Evolutionary conservation across 2,329 filamentous ascomycete species (phyloP).

Genomic region (Nothophoma quercina): DNA sequence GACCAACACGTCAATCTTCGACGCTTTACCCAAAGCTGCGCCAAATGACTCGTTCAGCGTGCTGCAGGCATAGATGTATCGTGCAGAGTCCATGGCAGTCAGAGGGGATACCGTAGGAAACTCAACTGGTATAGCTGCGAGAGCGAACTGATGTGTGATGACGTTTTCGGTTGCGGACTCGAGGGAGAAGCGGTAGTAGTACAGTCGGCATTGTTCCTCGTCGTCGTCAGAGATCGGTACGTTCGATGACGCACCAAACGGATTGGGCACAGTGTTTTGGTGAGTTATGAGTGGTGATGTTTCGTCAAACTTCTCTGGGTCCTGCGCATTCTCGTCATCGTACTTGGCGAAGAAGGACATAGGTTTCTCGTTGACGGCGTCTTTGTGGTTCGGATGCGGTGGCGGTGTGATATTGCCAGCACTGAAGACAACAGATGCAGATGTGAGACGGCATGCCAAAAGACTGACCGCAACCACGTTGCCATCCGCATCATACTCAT

Average conservation of each 20-base stretch:
- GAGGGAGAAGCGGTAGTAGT: slow-evolving; percentile 71
- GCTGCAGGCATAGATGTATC: slow-evolving; percentile 73
- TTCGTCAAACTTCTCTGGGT: slow-evolving; percentile 39
- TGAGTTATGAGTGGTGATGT: slow-evolving; percentile 28
- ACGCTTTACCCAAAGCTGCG: slow-evolving; percentile 67
- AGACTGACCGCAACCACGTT: slow-evolving; percentile 63
- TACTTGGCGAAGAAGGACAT: slow-evolving; percentile 59
- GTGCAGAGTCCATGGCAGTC: slow-evolving; percentile 63
- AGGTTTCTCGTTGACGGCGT: slow-evolving; percentile 44
- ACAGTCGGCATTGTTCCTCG: slow-evolving; percentile 72
- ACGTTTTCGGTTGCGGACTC: slow-evolving; percentile 35
- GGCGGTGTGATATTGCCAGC: slow-evolving; percentile 69
- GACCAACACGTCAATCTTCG: slow-evolving; percentile 70
- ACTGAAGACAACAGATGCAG: slow-evolving; percentile 69
- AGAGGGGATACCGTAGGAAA: slow-evolving; percentile 68
- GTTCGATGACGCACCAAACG: slow-evolving; percentile 18
- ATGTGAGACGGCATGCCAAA: slow-evolving; percentile 71
- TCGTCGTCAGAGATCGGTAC: slow-evolving; percentile 52
- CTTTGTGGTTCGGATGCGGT: slow-evolving; percentile 35
- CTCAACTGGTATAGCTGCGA: slow-evolving; percentile 71
- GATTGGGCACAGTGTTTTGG: slow-evolving; percentile 2
- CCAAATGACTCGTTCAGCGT: slow-evolving; percentile 65
- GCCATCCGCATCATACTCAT: slow-evolving; percentile 52
- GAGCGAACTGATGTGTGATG: slow-evolving; percentile 69
- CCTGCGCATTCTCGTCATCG: slow-evolving; percentile 41